Evolutionary conservation across 169 alveolate species (phyloP).

Genomic region (Eimeria praecox): DNA sequence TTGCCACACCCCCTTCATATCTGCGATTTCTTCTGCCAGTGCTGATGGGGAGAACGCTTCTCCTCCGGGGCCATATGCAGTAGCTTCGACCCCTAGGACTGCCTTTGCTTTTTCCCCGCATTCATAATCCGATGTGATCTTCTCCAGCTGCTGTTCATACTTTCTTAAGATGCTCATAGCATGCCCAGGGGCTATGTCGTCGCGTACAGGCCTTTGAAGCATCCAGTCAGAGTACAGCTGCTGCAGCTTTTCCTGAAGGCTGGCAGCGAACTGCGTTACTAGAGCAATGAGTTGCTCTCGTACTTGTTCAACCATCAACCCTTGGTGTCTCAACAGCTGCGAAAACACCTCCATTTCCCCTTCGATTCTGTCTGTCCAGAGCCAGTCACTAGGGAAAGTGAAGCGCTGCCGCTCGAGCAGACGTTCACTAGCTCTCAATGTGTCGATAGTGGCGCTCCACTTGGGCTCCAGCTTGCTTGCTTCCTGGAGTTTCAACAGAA

Average conservation of each 20-base stretch:
- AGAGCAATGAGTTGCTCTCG: conserved; percentile 58
- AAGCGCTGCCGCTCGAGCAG: conserved; percentile 95
- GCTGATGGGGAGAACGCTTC: conserved; percentile 85
- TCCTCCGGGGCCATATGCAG: conserved; percentile 12
- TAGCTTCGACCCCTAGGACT: conserved; percentile 57
- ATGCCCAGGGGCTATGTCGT: conserved; percentile 76
- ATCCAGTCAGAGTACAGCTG: conserved; percentile 81
- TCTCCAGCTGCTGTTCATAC: conserved; percentile 69
- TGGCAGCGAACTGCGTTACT: conserved; percentile 57
- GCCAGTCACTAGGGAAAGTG: conserved; percentile 95
- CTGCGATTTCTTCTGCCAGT: conserved; percentile 91
- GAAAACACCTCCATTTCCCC: conserved; percentile 95
- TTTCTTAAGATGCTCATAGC: conserved; percentile 64
- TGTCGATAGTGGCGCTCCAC: conserved; percentile 94
- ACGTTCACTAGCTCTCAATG: conserved; percentile 93
- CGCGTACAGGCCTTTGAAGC: conserved; percentile 78
- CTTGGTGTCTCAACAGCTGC: conserved; percentile 87
- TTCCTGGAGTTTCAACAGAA: conserved; percentile 94
- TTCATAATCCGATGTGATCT: conserved; percentile 52
- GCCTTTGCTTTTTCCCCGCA: conserved; percentile 73
- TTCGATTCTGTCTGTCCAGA: conserved; percentile 95
- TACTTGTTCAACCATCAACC: conserved; percentile 63
- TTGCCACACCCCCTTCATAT: conserved; percentile 94
- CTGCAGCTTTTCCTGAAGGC: conserved; percentile 73
- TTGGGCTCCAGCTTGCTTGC: conserved; percentile 90